Evolutionary conservation across 2,329 filamentous ascomycete genomes (phyloP), one percentile per base, ranked within the genome.

Genomic region (Polychaeton citri): DNA sequence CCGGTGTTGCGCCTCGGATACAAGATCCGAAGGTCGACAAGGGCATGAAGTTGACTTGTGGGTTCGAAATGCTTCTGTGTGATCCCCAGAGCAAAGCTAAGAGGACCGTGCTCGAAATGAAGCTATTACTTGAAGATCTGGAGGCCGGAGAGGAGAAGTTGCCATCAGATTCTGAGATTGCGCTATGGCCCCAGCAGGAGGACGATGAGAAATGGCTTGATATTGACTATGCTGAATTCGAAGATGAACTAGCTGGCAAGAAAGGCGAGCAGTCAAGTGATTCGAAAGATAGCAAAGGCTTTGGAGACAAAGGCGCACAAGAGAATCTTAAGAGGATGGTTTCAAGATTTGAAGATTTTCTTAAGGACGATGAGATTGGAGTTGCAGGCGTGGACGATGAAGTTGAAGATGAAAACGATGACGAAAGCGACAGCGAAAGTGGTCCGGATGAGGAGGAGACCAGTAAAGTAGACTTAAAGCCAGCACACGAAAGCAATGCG

Each of bases 201-300:
- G 88, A 96, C 41, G 76, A 86, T 47, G 90, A 96, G 49, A 70
- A 73, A 16, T 98, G 90, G 90, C 67, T 98, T 44, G 79, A 96
- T 48, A 92, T 98, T 38, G 78, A 87, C 52, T 95, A 85, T 46
- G 72, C 80, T 13, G 86, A 95, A 43, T 85, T 98, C 38, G 87
- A 95, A 50, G 69, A 71, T 19, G 86, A 95, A 54, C 63, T 98
- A 2, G 64, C 66, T 37, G 73, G 72, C 1, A 66, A 71, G 19
- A 32, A 58, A 41, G 26, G 40, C 55, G 10, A 36, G 17, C 2
- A 38, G 40, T 12, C 34, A 26, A 16, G 34, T 53, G 50, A 30
- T 7, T 44, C 30, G 3, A 37, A 34, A 2, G 33, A 40, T 18
- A 41, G 42, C 3, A 41, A 44, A 3, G 60, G 57, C 0, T 67